Base-by-base conservation (phyloP, 441 rosid species). In the Metrosideros polymorpha region DNA sequence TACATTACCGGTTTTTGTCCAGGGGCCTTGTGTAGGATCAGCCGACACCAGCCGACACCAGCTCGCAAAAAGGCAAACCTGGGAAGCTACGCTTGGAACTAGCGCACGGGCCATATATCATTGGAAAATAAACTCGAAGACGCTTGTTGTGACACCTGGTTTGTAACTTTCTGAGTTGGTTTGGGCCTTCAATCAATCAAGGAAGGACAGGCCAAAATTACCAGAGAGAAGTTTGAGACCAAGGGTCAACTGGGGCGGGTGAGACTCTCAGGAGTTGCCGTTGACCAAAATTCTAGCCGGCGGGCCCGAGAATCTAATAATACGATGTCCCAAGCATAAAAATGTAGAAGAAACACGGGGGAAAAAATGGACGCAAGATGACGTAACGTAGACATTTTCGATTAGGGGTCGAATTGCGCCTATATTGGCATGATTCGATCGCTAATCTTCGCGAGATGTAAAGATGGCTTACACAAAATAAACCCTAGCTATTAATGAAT, bases 111-210 rank as follows among this genome's bases (percentile, higher is more conserved):
- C 13, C 76, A 2, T 63, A 32, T 32, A 63, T 63, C 2, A 4
- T 32, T 63, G 76, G 19, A 63, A 63, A 18, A 63, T 18, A 18
- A 1, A 63, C 76, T 63, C 24, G 0, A 18, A 9, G 76, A 39
- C 0, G 76, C 45, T 32, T 14, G 14, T 63, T 6, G 7, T 5
- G 25, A 2, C 43, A 8, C 76, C 3, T 63, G 76, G 13, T 63
- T 63, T 18, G 76, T 25, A 63, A 32, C 32, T 32, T 63, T 63
- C 2, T 19, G 0, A 25, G 13, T 32, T 63, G 12, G 4, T 32
- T 32, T 32, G 76, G 1, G 43, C 25, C 7, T 30, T n/a, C 18
- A n/a, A 13, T n/a, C 0, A 6, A 0, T 13, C 18, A n/a, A 17
- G 32, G 63, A 57, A 57, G 30, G 39, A 17, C 42, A 3, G 0